Base-by-base conservation (phyloP, 2,329 filamentous ascomycete genomes). In the Pyrenochaeta sp. region DNA sequence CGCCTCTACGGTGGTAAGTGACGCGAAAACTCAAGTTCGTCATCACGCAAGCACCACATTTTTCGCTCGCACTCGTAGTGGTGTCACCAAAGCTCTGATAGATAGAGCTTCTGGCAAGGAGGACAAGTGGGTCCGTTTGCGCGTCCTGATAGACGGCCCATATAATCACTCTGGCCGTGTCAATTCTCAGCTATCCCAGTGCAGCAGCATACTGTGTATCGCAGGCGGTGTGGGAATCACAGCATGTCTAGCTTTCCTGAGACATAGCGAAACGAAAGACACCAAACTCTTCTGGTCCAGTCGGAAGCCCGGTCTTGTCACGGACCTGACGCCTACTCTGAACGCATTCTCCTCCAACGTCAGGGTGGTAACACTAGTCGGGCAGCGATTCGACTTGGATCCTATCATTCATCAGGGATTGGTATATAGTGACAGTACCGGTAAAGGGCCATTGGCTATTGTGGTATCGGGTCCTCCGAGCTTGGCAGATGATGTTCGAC, bases 201-300 rank as follows among this genome's bases (percentile, higher is more conserved):
- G 66, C 34, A 53, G 39, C 12, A 50, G 42, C 19, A 48, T 84
- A 1, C 57, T 85, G 8, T 75, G 80, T 46, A 76, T 84, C 39
- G 79, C 71, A 1, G 83, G 83, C 19, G 83, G 82, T 8, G 80
- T 84, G 28, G 82, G 82, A 43, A 81, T 85, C 64, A 84, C 82
- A 0, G 79, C 73, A 2, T 45, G 82, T 13, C 58, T 84, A 0
- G 75, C 78, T 2, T 76, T 72, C 48, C 39, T 78, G 2, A 48
- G 52, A 28, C 27, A 27, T 7, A 40, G 25, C 30, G 32, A 47
- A 28, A 19, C 42, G 10, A 36, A 46, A 10, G 34, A 39, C 22
- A 43, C 44, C 2, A 61, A 61, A 34, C 52, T 61, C 10, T 53
- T 55, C 52, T 61, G 50, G 48, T 50, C 50, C 15, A 52, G 47